Evolutionary conservation across 305 asterid species (phyloP).

Genomic region (Fraxinus velutina): DNA sequence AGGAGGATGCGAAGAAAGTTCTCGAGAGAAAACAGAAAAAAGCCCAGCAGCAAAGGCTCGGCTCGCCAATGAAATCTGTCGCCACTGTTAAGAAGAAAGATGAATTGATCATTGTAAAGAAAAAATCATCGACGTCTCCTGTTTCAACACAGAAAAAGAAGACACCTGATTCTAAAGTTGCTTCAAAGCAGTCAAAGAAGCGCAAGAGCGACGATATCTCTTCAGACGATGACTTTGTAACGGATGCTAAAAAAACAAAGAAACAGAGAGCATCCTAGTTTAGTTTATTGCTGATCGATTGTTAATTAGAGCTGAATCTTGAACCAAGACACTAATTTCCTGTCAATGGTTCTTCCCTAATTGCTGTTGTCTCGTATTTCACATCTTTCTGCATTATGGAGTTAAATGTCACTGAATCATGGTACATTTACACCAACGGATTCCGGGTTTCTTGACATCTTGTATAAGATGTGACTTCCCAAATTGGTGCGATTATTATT

Average conservation of each 20-base stretch:
- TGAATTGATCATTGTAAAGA: conserved; percentile 28
- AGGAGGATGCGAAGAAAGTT: conserved; percentile 62
- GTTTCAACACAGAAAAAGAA: conserved; percentile 44
- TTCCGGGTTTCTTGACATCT: not conserved
- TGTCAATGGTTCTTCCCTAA: not conserved
- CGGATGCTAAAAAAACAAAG: conserved; percentile 32
- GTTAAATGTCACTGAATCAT: no score
- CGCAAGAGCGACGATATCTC: conserved; percentile 43
- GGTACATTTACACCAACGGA: not conserved
- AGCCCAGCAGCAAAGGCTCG: conserved; percentile 51
- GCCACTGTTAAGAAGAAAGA: conserved; percentile 49
- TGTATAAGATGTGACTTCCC: not conserved
- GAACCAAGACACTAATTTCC: not conserved
- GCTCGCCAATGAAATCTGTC: conserved; percentile 60
- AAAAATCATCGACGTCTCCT: conserved; percentile 36
- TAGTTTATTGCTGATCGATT: not conserved
- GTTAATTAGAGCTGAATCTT: not conserved
- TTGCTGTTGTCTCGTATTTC: not conserved
- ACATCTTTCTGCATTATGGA: not conserved
- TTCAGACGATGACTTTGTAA: conserved; percentile 50
- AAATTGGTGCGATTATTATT: no score
- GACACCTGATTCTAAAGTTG: conserved; percentile 36
- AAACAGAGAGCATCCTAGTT: conserved; percentile 40
- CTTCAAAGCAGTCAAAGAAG: conserved; percentile 46
- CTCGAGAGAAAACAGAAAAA: conserved; percentile 55